Evolutionary conservation across 257 asterid species (phyloP).

Genomic region (Solanum medicagineum): DNA sequence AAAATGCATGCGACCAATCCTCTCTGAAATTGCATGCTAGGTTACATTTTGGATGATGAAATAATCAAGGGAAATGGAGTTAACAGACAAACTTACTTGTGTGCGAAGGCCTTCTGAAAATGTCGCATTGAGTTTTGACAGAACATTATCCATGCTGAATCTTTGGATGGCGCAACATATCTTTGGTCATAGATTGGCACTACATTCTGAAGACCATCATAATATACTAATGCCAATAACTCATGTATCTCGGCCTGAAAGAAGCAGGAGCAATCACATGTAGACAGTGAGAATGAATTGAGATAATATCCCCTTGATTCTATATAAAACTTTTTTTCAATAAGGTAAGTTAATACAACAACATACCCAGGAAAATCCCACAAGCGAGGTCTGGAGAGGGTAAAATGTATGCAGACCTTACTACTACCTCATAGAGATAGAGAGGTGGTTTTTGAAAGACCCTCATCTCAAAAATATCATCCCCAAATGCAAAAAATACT

Average conservation of each 20-base stretch:
- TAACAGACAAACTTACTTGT: conserved; percentile 43
- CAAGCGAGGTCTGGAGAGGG: too few species aligned
- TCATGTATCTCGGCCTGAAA: conserved; percentile 96
- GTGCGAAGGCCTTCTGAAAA: conserved; percentile 76
- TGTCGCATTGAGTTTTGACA: conserved; percentile 87
- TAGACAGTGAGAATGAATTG: not conserved
- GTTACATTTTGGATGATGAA: conserved; percentile 5
- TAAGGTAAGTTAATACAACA: not conserved
- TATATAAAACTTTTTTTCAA: not conserved
- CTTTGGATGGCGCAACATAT: conserved; percentile 53
- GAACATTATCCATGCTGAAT: conserved; percentile 64
- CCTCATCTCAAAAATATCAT: too few species aligned
- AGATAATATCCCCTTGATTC: not conserved
- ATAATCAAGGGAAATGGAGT: conserved; percentile 10
- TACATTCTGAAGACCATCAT: conserved; percentile 95
- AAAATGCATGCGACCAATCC: conserved; percentile 97
- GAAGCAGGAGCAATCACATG: conserved; percentile 1
- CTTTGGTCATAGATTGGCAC: conserved; percentile 97
- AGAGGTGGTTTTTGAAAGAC: too few species aligned
- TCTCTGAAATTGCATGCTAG: conserved; percentile 43
- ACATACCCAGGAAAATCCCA: too few species aligned
- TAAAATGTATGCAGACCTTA: too few species aligned
- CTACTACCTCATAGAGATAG: too few species aligned
- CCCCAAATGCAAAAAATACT: too few species aligned
- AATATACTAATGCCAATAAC: conserved; percentile 85